Evolutionary conservation across 768 basidiomycete genomes (phyloP), one percentile per base, ranked within the genome.

Genomic region (Boletus sensibilis): DNA sequence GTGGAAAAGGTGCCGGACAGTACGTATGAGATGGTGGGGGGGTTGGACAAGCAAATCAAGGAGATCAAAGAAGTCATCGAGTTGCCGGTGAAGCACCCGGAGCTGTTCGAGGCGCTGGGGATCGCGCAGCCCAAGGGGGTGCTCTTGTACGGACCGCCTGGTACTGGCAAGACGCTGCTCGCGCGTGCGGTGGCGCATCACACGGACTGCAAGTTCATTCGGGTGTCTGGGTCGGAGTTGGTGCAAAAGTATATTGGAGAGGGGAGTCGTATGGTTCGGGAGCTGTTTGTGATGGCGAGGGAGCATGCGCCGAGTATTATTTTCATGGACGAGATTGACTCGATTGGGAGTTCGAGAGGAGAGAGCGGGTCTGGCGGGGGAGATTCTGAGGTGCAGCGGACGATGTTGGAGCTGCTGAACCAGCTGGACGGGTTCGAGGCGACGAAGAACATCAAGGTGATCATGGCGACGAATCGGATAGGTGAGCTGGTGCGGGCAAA

Each of bases 301-400:
- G 96, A 98, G 71, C 94, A 97, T 67, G 96, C 96, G 34, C 96
- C 96, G 35, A 91, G 90, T 72, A 97, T 98, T 75, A 97, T 98
- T 70, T 98, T 98, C 79, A 97, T 98, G 95, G 96, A 98, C 71
- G 96, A 98, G 75, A 98, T 98, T 61, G 96, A 98, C 75, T 94
- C 92, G 20, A 98, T 98, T 67, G 96, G 96, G 52, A 90, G 88
- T 60, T 93, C 92, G 60, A 76, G 95, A 69, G 93, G 95, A 12
- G 92, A 94, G 62, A 76, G 80, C 33, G 86, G 86, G 9, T 80
- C 72, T 75, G 90, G 91, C 21, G 87, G 87, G 40, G 91, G 92
- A 2, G 92, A 94, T 65, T 90, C 88, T 4, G 92, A 94, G 71
- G 92, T 93, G 56, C 91, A 94, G 76, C 76, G 92, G 52, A 94